Percentiles rank a stretch among this genome's conserved stretches.
phyloP scores from a whole-genome alignment of 2,329 filamentous ascomycete genomes.

The Fusarium xyrophilum region DNA sequence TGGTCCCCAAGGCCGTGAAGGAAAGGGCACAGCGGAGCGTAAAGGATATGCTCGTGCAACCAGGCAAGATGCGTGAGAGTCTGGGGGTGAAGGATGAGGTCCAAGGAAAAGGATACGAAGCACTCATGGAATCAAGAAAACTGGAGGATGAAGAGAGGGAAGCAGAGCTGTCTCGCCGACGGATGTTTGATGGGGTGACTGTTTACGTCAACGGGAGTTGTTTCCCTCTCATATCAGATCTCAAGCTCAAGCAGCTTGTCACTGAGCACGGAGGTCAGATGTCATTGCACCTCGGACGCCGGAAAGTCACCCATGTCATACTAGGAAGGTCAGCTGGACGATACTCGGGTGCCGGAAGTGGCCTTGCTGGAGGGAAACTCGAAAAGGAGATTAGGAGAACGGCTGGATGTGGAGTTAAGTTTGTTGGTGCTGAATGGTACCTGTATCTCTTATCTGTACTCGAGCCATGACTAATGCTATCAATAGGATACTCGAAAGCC shows the following conservation, averaged over 20 bases:
- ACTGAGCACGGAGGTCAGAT: conserved; percentile 75
- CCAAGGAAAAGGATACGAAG: conserved; percentile 34
- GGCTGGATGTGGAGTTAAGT: conserved; percentile 75
- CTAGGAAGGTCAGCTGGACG: conserved; percentile 66
- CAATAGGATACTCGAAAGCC: conserved; percentile 78
- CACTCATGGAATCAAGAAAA: conserved; percentile 43
- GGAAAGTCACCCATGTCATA: conserved; percentile 85
- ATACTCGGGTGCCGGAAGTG: conserved; percentile 69
- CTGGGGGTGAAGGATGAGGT: not conserved
- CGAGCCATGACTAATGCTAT: not conserved
- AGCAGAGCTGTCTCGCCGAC: conserved; percentile 37
- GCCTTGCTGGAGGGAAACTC: conserved; percentile 77
- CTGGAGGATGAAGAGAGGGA: conserved; percentile 60
- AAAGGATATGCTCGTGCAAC: conserved; percentile 60
- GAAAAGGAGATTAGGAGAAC: conserved; percentile 77
- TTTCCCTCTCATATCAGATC: conserved; percentile 80
- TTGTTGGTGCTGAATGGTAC: conserved; percentile 82
- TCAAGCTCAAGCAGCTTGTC: conserved; percentile 81
- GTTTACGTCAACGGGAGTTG: conserved; percentile 92
- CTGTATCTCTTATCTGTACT: not conserved
- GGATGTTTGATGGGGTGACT: conserved; percentile 73
- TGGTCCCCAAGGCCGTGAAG: conserved; percentile 54
- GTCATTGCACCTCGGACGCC: conserved; percentile 73
- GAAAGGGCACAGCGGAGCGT: conserved; percentile 54
- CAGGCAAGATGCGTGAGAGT: conserved; percentile 51